Conservation (phyloP, 2,329 filamentous ascomycete genomes). For the Myrmaecium sp. region DNA sequence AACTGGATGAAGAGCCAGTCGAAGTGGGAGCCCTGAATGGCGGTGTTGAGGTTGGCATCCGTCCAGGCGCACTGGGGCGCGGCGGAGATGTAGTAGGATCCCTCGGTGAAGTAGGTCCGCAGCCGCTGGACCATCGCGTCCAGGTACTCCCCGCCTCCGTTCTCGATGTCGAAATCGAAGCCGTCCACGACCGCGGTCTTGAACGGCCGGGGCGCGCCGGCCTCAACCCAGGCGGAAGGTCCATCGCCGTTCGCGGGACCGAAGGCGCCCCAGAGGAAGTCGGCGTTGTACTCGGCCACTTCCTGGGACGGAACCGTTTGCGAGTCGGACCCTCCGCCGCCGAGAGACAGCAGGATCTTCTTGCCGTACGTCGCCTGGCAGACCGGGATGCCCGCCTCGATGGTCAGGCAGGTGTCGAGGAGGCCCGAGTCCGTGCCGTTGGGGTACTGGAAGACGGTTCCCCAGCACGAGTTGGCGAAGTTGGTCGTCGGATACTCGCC, state of each 20-base stretch:
- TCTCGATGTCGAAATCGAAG: constrained; percentile 34
- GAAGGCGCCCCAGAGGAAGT: constrained; percentile 34
- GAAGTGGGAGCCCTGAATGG: constrained; percentile 28
- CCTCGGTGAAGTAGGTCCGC: constrained; percentile 23
- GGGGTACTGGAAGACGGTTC: constrained; percentile 20
- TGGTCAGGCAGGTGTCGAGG: constrained; percentile 25
- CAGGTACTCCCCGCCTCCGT: constrained; percentile 26
- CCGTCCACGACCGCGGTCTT: constrained; percentile 30
- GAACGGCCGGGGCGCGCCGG: constrained; percentile 30
- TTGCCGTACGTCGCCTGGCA: constrained; percentile 17
- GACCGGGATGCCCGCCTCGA: constrained; percentile 16
- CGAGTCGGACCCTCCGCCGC: constrained; percentile 25
- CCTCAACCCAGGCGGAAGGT: constrained; percentile 12
- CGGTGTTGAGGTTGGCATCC: constrained; percentile 28
- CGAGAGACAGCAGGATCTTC: constrained; percentile 28
- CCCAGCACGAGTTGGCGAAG: constrained; percentile 31
- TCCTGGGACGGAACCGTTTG: neutral
- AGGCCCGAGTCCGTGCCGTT: constrained; percentile 24
- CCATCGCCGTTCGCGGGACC: constrained; percentile 20
- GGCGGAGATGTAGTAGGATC: constrained; percentile 33
- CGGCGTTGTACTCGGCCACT: constrained; percentile 14
- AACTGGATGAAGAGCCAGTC: constrained; percentile 40
- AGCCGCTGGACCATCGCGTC: constrained; percentile 31
- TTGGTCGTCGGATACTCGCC: constrained; percentile 35
- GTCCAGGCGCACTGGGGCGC: constrained; percentile 36